These are phyloP conservation scores for Metschnikowia gelsemii DNA, from an alignment of 805 yeast genomes.

Conservation along the genomic window DNA sequence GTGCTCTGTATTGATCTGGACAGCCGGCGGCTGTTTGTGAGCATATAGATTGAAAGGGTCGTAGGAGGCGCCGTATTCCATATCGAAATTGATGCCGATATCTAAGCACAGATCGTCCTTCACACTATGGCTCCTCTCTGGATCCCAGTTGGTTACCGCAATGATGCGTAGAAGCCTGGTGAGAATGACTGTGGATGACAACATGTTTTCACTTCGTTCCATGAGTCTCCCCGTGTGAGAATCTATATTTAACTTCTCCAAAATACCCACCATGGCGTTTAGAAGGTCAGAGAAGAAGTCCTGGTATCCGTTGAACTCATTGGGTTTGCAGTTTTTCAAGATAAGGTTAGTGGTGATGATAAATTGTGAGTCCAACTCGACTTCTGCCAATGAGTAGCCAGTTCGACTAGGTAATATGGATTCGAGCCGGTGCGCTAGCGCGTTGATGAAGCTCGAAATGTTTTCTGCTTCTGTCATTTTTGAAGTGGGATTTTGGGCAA, in stretches of 20 bases:
- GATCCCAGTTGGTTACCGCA: constrained; percentile 32
- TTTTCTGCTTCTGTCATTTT: constrained; percentile 9
- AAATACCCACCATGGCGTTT: constrained; percentile 24
- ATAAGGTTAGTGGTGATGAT: constrained; percentile 32
- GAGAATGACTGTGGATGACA: constrained; percentile 34
- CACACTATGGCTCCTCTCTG: constrained; percentile 1
- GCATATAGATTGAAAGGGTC: constrained; percentile 28
- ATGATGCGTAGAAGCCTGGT: constrained; percentile 32
- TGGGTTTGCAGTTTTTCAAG: constrained; percentile 17
- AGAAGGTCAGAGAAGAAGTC: constrained; percentile 22
- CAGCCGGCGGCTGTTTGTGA: constrained; percentile 30
- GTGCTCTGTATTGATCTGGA: constrained; percentile 21
- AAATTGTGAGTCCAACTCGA: constrained; percentile 43
- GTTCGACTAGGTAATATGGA: constrained; percentile 39
- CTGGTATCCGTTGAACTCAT: constrained; percentile 17
- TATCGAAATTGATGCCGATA: constrained; percentile 12
- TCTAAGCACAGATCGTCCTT: constrained; percentile 7
- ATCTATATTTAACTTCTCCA: constrained; percentile 23
- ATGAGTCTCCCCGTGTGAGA: constrained; percentile 20
- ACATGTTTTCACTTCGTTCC: constrained; percentile 31
- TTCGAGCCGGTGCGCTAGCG: constrained; percentile 27
- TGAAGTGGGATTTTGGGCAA: too few species aligned
- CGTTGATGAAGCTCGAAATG: constrained; percentile 15
- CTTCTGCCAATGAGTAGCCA: constrained; percentile 39
- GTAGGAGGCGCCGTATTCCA: constrained; percentile 14